Base-by-base conservation (phyloP, 805 yeast species). In the Candida qinlingensis region DNA sequence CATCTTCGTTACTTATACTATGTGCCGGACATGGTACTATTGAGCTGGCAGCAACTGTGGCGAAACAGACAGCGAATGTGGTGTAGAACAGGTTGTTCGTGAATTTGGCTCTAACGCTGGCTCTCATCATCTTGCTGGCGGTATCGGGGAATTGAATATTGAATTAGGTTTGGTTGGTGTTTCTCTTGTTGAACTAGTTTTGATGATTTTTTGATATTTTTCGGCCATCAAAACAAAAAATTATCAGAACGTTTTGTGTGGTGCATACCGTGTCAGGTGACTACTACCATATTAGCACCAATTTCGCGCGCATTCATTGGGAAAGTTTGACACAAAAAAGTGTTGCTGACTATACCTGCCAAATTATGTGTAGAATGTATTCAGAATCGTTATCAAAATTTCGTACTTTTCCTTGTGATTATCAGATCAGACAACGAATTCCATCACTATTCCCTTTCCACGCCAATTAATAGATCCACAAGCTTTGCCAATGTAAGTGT, bases 31-130 rank as follows among this genome's bases (percentile, higher is more conserved):
- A 71, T 39, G 75, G 76, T 41, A 71, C 56, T 31, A 67, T 60
- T 5, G 75, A 67, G n/a, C 72, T 64, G 30, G 70, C 56, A 1
- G 74, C 73, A 11, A 72, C 76, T 3, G 74, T 68, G 26, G 68
- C 59, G 42, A 80, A 77, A 41, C 84, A 80, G n/a, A 80, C 75
- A 9, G 83, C 79, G 57, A 80, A 80, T 6, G 87, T 80, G 28
- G 83, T 74, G 49, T 76, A 68, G 65, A 80, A 81, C 50, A 81
- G 58, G 42, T 76, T 75, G 53, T 75, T 71, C 8, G 83, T 77
- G 47, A 80, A 66, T 56, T 67, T 71, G 56, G 72, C 75, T 61
- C 83, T 73, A 39, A 76, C 77, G 5, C 79, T 71, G 5, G 83
- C 81, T 67, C 72, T 76, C 68, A 78, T 72, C 39, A 27, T 57